Base-by-base conservation (phyloP, 306 rosid species). In the Pterocarpus santalinus region DNA sequence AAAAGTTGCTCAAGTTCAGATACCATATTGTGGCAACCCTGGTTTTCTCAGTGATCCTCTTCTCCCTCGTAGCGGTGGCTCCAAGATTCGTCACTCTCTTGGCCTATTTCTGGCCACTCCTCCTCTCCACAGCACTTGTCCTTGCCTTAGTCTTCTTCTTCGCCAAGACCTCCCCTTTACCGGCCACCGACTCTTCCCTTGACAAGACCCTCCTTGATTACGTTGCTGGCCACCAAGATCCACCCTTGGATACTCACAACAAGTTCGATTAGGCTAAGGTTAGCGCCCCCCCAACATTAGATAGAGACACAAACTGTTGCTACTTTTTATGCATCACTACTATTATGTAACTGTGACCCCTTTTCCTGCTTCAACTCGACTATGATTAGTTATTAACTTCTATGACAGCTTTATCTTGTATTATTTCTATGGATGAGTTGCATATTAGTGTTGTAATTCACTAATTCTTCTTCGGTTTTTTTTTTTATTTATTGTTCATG, bases 91-190 rank as follows among this genome's bases (percentile, higher is more conserved):
- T 91, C 14, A 77, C 87, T 57, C 79, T 95, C 56, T n/a, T 95
- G 28, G 88, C 92, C 36, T 95, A 91, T 87, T 95, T 95, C 79
- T 95, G 99, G 96, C 99, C 99, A 2, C 99, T 95, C 30, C 72
- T 91, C 30, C 87, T 93, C 88, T 93, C 99, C 79, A 93, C 99
- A 1, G 91, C 97, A 1, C 85, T 93, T 75, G 90, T 91, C 58
- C 94, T 95, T 78, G 80, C 88, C 67, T 87, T 91, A 46, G 94
- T 95, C 71, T 75, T 90, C 44, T 49, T 90, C 75, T 87, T 95
- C 75, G 90, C 87, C 6, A 88, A 77, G 67, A 89, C 92, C 65
- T 81, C 90, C 30, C 78, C 92, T 33, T 57, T 78, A 0, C 82
- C 87, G 8, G 33, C 79, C 5, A 0, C 92, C 55, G 92, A 88